A percentile compares a stretch with the other conserved stretches of the same genome.
phyloP scores from a whole-genome alignment of 176 grass and related monocot genomes.

The Eremochloa ophiuroides region DNA sequence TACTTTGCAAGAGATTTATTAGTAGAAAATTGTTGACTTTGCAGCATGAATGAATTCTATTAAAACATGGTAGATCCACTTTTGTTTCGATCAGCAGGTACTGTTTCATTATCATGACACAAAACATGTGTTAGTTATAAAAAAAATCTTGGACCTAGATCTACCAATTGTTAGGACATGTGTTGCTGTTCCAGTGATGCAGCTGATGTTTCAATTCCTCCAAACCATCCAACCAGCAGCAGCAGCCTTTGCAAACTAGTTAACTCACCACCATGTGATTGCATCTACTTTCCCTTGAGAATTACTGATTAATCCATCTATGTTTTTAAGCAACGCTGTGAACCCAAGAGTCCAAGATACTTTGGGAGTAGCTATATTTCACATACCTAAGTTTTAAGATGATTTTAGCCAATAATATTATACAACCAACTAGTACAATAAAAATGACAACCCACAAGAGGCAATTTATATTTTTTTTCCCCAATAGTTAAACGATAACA shows the following conservation, averaged over 20 bases:
- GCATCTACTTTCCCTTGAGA: neutral
- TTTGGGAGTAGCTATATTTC: no score
- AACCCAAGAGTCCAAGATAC: no score
- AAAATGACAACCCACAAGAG: no score
- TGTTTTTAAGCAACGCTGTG: neutral
- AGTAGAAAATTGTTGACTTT: neutral
- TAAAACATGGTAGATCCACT: neutral
- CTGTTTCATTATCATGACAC: neutral
- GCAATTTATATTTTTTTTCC: no score
- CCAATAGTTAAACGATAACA: no score
- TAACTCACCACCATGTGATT: conserved; percentile 8
- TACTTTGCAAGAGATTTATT: neutral
- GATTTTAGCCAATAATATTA: no score
- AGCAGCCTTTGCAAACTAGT: conserved; percentile 2
- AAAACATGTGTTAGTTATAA: neutral
- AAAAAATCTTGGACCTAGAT: conserved; percentile 22
- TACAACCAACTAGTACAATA: no score
- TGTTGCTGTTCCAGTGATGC: conserved; percentile 20
- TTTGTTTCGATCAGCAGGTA: neutral
- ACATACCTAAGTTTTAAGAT: no score
- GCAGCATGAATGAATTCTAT: neutral
- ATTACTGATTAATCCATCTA: neutral
- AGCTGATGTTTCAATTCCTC: conserved; percentile 29
- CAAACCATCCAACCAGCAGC: conserved; percentile 25
- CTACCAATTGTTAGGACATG: conserved; percentile 24